Evolutionary conservation across 768 basidiomycete species (phyloP).

Genomic region (Pluteus cervinus): DNA sequence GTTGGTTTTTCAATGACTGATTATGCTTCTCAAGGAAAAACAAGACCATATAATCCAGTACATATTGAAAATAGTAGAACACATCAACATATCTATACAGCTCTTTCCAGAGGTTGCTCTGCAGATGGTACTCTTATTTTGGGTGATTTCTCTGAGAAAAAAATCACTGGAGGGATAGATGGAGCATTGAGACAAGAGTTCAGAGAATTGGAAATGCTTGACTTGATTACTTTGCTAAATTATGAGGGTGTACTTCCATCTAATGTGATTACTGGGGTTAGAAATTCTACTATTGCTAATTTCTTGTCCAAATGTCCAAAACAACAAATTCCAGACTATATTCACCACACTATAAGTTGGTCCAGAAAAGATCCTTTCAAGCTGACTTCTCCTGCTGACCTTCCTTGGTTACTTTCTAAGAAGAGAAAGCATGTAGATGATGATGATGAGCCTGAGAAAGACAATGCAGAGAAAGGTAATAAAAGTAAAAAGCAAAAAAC

Average conservation of each 20-base stretch:
- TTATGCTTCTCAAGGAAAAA: conserved; percentile 20
- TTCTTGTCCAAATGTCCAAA: conserved; percentile 9
- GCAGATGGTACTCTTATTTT: conserved; percentile 21
- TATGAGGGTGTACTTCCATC: conserved; percentile 10
- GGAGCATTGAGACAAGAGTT: conserved; percentile 18
- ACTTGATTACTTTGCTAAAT: conserved; percentile 19
- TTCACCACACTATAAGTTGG: no score
- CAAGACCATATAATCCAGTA: conserved; percentile 17
- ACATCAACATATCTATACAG: conserved; percentile 17
- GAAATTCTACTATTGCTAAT: conserved; percentile 12
- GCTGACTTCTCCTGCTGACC: no score
- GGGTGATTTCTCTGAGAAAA: conserved; percentile 14
- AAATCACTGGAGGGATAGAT: conserved; percentile 13
- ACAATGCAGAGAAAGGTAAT: no score
- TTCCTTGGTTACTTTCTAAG: no score
- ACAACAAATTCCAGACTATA: no score
- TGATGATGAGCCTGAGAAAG: no score
- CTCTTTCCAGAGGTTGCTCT: conserved; percentile 18
- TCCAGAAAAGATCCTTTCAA: no score
- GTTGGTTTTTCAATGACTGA: conserved; percentile 27
- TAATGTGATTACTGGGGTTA: conserved; percentile 7
- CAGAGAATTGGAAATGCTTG: conserved; percentile 21
- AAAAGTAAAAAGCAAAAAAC: no score
- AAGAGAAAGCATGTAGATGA: no score
- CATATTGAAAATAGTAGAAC: conserved; percentile 14